These are phyloP conservation scores for Sistotremastrum niveocremeum DNA, from an alignment of 768 basidiomycete species.

Conservation along the genomic window DNA sequence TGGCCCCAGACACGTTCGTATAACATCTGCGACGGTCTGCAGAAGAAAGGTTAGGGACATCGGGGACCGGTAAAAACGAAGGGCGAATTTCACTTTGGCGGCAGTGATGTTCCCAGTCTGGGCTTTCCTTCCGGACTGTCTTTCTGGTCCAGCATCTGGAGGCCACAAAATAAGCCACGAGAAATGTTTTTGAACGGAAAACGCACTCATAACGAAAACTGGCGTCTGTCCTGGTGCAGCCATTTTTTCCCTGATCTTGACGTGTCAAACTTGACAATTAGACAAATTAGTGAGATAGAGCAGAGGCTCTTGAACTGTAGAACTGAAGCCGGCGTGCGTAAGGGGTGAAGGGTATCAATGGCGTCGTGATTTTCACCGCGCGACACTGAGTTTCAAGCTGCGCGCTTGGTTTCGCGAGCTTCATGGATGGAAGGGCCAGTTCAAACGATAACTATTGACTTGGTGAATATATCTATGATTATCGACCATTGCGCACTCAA, in stretches of 20 bases:
- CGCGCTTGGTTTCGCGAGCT: no score
- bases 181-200: neutral
- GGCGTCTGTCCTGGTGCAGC: slow-evolving; percentile 44
- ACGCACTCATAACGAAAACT: slow-evolving; percentile 72
- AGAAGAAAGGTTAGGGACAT: neutral
- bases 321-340: no score
- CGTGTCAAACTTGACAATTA: no score
- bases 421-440: no score
- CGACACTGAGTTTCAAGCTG: no score
- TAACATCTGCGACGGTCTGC: slow-evolving; percentile 95
- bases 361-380: no score
- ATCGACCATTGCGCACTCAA: neutral
- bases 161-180: neutral
- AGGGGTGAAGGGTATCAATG: no score
- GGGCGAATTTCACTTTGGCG: slow-evolving; percentile 55
- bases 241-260: neutral
- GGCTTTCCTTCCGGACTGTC: slow-evolving; percentile 89
- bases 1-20: slow-evolving; percentile 91
- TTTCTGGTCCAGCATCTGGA: slow-evolving; percentile 83
- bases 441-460: slow-evolving; percentile 37
- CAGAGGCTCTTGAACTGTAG: no score
- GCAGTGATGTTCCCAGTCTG: slow-evolving; percentile 96
- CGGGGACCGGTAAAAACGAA: neutral
- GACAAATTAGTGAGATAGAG: no score
- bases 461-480: slow-evolving; percentile 20